Percentiles rank a stretch among this genome's conserved stretches.
These are phyloP conservation scores for Zarea fungicola DNA, from an alignment of 2,329 filamentous ascomycete species.

Conservation along the genomic window DNA sequence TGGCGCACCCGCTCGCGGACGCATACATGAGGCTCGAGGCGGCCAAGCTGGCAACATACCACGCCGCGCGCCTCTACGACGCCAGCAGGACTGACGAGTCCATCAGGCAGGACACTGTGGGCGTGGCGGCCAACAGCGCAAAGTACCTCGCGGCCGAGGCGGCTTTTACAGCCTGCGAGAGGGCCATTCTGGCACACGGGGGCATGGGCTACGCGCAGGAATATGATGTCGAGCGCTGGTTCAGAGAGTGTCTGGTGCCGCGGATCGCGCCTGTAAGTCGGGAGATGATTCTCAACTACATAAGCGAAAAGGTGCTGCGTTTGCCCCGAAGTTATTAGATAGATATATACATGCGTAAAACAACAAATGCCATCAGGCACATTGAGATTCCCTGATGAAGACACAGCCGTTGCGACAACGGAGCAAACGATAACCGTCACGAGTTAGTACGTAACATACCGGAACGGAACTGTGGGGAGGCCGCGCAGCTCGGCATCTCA, in stretches of 20 bases:
- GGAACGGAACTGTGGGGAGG: neutral
- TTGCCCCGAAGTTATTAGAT: conserved; percentile 61
- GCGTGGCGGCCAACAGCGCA: conserved; percentile 62
- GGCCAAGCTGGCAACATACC: conserved; percentile 60
- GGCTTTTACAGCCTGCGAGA: conserved; percentile 57
- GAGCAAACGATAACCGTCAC: no score
- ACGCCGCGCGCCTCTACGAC: conserved; percentile 60
- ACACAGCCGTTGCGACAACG: no score
- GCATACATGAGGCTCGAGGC: conserved; percentile 62
- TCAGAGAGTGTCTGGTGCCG: conserved; percentile 60
- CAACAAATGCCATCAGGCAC: no score
- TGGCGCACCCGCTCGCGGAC: conserved; percentile 61
- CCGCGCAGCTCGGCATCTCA: conserved; percentile 7
- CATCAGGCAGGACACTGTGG: conserved; percentile 51
- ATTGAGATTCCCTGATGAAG: no score
- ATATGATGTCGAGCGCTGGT: conserved; percentile 61
- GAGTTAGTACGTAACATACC: no score
- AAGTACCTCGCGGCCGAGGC: conserved; percentile 67
- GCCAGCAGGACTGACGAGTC: conserved; percentile 43
- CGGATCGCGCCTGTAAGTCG: conserved; percentile 59
- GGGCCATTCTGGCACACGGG: conserved; percentile 53
- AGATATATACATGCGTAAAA: no score
- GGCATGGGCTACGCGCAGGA: conserved; percentile 62
- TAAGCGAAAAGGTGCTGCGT: conserved; percentile 62
- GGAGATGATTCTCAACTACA: conserved; percentile 74